Percentiles rank a stretch among this genome's conserved stretches.
Conservation (phyloP, 345 rosid species). For the Adansonia digitata region DNA sequence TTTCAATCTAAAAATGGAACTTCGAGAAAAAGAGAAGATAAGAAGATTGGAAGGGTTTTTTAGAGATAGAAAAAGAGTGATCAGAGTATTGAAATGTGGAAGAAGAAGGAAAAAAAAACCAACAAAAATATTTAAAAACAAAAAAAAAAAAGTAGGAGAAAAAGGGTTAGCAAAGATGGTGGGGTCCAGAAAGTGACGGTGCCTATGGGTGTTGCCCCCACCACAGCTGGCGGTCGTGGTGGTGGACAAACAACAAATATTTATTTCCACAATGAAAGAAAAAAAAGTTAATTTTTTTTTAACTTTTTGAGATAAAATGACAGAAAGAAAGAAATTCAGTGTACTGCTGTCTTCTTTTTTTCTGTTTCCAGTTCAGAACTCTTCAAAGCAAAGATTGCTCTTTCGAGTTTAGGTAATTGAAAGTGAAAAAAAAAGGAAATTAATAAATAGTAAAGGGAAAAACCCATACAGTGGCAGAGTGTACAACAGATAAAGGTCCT, state of each 20-base stretch:
- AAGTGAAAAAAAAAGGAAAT: too few species aligned
- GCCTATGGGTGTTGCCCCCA: slow-evolving; percentile 16
- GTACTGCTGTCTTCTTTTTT: not conserved
- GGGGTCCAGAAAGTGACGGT: slow-evolving; percentile 18
- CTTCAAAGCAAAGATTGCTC: too few species aligned
- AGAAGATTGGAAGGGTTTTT: not conserved
- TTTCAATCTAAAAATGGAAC: slow-evolving; percentile 17
- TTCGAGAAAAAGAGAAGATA: not conserved
- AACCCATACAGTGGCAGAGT: too few species aligned
- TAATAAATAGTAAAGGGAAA: too few species aligned
- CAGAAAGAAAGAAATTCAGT: not conserved
- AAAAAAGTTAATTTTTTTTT: not conserved
- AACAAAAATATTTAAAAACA: not conserved
- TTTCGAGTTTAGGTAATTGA: too few species aligned
- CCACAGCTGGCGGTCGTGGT: too few species aligned
- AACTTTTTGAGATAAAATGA: too few species aligned
- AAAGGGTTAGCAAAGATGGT: slow-evolving; percentile 4
- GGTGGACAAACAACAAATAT: slow-evolving; percentile 2
- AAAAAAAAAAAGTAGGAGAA: not conserved
- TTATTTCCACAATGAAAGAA: not conserved
- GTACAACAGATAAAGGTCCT: too few species aligned
- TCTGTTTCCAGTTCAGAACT: not conserved
- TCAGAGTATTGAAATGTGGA: slow-evolving; percentile 27
- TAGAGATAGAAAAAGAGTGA: slow-evolving; percentile 16
- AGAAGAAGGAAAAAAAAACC: slow-evolving; percentile 15